Percentiles rank a stretch among this genome's conserved stretches.
phyloP scores from a whole-genome alignment of 176 grass and related monocot genomes.

The Pontederia crassipes region DNA sequence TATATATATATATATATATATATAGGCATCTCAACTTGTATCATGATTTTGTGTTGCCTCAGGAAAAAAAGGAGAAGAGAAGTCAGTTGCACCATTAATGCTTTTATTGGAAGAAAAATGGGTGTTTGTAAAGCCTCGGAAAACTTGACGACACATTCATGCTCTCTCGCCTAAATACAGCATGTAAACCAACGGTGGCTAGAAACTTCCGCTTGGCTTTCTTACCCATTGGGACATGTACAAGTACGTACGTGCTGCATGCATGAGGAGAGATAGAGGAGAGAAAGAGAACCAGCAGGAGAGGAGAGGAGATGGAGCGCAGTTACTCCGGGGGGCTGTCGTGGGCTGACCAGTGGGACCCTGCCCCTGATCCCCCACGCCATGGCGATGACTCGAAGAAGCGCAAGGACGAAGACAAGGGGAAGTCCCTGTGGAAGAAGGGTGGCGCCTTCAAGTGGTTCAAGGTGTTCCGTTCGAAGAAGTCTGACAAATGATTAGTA shows the following conservation, averaged over 20 bases:
- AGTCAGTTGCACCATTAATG: too few relatives aligned
- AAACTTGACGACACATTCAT: background rate
- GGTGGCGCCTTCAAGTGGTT: conserved; percentile 10
- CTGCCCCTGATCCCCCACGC: background rate
- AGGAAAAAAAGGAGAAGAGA: too few relatives aligned
- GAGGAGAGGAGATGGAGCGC: background rate
- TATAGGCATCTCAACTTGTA: too few relatives aligned
- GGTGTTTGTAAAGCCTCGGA: too few relatives aligned
- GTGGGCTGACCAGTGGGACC: conserved; percentile 25
- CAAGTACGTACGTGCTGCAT: background rate
- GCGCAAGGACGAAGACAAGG: background rate
- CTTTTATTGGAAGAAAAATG: too few relatives aligned
- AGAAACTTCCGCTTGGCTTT: background rate
- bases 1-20: too few relatives aligned
- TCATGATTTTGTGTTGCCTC: too few relatives aligned
- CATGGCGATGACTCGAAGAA: background rate
- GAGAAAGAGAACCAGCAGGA: background rate
- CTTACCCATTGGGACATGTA: background rate
- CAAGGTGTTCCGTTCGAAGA: conserved; percentile 12
- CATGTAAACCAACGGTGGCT: background rate
- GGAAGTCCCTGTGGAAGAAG: background rate
- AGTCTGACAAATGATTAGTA: conserved; percentile 10
- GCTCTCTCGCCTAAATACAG: background rate
- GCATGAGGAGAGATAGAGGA: background rate
- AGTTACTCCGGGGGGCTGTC: conserved; percentile 9